Evolutionary conservation across 2,329 filamentous ascomycete species (phyloP), one percentile per base, ranked within the genome.

Genomic region (Xylaria sp.): DNA sequence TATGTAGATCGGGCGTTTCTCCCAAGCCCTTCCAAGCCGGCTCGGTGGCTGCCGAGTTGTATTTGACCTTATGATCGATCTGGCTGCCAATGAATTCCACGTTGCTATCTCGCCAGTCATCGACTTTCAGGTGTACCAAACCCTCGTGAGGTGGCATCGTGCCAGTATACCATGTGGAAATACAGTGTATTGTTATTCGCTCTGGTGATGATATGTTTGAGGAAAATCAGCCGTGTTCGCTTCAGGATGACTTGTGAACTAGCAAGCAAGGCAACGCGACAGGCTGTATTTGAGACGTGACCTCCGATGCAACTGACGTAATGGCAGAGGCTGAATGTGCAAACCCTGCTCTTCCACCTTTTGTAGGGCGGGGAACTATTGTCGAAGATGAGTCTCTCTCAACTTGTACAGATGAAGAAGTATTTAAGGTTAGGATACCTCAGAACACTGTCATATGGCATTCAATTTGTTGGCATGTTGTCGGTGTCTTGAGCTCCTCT

Each of bases 101-200:
- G 75, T 92, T 92, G 81, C 87, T 90, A 77, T 91, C 88, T 74
- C 89, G 87, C 81, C 91, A 87, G 77, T 92, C 87, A 76, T 91
- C 91, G 76, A 91, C 85, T 74, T 88, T 87, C 32, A 80, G 82
- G 74, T 91, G 89, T 9, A 91, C 86, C 50, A 91, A 82, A 52
- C 89, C 89, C 76, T 88, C 80, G 74, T 88, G 82, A 5, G 89
- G 89, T 56, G 88, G 80, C 89, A 91, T 91, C 32, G 74, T 81
- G 60, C 32, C 41, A 9, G 39, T 41, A 20, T 7, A 55, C 25
- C 20, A 20, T 28, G 34, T 63, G 10, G 37, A 52, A 15, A 46
- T n/a, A 7, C 15, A 8, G 37, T 18, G n/a, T 52, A 9, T 51
- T 18, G 13, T n/a, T 37, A 39, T 15, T 15, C 51, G 23, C 28